These are phyloP conservation scores for Elsinoe batatas DNA, from an alignment of 2,329 filamentous ascomycete genomes.

Conservation along the genomic window DNA sequence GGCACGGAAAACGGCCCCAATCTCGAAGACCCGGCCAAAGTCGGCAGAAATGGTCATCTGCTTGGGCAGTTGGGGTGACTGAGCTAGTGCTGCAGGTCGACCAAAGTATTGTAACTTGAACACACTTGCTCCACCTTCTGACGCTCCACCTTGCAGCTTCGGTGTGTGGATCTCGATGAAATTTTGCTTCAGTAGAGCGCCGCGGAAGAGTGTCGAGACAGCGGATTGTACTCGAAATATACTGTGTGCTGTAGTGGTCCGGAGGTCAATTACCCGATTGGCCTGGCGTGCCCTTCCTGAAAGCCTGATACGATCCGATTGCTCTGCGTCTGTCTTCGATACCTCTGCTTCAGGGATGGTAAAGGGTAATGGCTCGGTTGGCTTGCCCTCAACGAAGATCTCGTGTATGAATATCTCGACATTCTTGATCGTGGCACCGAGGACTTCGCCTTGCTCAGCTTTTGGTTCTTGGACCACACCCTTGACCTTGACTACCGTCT, in stretches of 20 bases:
- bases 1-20: constrained; percentile 82
- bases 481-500: constrained; percentile 67
- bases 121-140: constrained; percentile 82
- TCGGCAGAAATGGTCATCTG: constrained; percentile 88
- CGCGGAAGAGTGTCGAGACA: constrained; percentile 70
- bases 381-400: constrained; percentile 51
- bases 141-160: constrained; percentile 81
- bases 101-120: constrained; percentile 91
- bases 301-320: constrained; percentile 50
- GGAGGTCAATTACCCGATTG: constrained; percentile 73
- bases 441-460: constrained; percentile 54
- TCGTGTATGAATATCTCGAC: constrained; percentile 64
- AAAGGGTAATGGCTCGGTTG: constrained; percentile 56
- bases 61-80: constrained; percentile 85
- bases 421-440: constrained; percentile 64
- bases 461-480: constrained; percentile 65
- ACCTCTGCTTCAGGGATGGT: constrained; percentile 62
- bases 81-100: constrained; percentile 74
- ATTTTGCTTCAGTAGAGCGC: constrained; percentile 59
- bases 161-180: constrained; percentile 94
- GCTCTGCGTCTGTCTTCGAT: constrained; percentile 46
- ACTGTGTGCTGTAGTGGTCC: constrained; percentile 76
- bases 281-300: constrained; percentile 63
- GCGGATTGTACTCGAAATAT: constrained; percentile 81
- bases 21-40: constrained; percentile 80